Conservation (phyloP, 495 filamentous ascomycete species). For the Penicillium canescens region DNA sequence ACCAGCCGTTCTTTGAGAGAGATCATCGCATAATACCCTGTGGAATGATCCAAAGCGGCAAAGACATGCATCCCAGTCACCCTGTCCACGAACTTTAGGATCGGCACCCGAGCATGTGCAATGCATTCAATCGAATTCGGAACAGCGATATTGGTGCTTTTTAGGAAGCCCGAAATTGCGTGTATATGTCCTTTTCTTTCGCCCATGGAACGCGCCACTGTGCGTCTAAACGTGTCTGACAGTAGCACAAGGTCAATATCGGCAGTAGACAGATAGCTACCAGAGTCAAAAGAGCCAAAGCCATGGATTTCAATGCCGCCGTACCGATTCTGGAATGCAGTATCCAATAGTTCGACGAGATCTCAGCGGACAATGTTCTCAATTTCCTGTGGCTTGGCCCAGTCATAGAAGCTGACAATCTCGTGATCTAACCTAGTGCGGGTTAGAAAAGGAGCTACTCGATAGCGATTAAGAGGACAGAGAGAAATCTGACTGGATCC, state of each 20-base stretch:
- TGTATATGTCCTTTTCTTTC: constrained; percentile 47
- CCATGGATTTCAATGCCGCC: constrained; percentile 59
- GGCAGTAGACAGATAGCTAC: constrained; percentile 84
- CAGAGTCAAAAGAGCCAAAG: constrained; percentile 91
- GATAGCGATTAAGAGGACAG: neutral
- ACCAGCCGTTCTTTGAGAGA: too few relatives aligned
- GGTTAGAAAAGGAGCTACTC: constrained; percentile 2
- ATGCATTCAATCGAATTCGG: constrained; percentile 62
- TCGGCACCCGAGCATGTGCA: constrained; percentile 75
- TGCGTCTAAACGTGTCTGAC: constrained; percentile 56
- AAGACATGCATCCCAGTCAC: constrained; percentile 58
- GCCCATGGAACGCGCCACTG: constrained; percentile 42
- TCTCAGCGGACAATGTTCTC: constrained; percentile 73
- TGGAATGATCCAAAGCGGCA: too few relatives aligned
- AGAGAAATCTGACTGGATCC: constrained; percentile 29
- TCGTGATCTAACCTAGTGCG: constrained; percentile 69
- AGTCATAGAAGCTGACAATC: constrained; percentile 83
- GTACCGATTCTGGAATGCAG: constrained; percentile 51
- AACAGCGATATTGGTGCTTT: constrained; percentile 46
- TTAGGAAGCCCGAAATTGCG: constrained; percentile 53
- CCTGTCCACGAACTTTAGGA: constrained; percentile 85
- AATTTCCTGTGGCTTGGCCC: constrained; percentile 68
- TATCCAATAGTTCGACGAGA: constrained; percentile 64
- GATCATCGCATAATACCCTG: too few relatives aligned
- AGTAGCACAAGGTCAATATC: constrained; percentile 94